phyloP scores from a whole-genome alignment of 345 rosid species.

The Viola odorata region DNA sequence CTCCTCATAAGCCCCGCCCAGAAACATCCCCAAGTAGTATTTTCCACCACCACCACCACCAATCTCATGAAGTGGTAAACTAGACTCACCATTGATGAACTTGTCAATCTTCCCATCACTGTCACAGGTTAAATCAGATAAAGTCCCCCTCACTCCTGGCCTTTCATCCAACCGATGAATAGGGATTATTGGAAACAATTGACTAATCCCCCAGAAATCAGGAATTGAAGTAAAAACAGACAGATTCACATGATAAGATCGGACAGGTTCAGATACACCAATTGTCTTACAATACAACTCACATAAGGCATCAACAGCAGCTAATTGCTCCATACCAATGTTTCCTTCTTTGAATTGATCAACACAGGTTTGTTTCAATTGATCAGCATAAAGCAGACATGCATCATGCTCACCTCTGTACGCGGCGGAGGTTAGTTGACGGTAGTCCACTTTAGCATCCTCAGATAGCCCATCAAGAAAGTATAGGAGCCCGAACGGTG shows the following conservation, averaged over 20 bases:
- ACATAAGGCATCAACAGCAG: constrained; percentile 79
- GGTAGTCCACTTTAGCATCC: constrained; percentile 59
- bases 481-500: constrained; percentile 40
- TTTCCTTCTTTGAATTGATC: constrained; percentile 79
- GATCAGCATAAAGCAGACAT: constrained; percentile 64
- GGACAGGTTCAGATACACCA: constrained; percentile 47
- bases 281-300: constrained; percentile 55
- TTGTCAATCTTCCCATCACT: constrained; percentile 87
- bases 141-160: constrained; percentile 63
- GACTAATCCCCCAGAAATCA: constrained; percentile 94
- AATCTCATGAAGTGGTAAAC: constrained; percentile 85
- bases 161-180: constrained; percentile 72
- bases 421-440: constrained; percentile 46
- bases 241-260: constrained; percentile 73
- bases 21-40: constrained; percentile 92
- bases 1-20: constrained; percentile 99
- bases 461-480: constrained; percentile 50
- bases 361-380: constrained; percentile 73
- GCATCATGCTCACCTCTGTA: constrained; percentile 58
- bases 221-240: constrained; percentile 94
- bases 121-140: constrained; percentile 89
- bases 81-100: constrained; percentile 84
- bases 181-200: constrained; percentile 84
- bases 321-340: constrained; percentile 70
- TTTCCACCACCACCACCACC: constrained; percentile 31